Percentiles rank a stretch among this genome's conserved stretches.
phyloP scores from a whole-genome alignment of 768 basidiomycete species.

The Phallus indusiatus region DNA sequence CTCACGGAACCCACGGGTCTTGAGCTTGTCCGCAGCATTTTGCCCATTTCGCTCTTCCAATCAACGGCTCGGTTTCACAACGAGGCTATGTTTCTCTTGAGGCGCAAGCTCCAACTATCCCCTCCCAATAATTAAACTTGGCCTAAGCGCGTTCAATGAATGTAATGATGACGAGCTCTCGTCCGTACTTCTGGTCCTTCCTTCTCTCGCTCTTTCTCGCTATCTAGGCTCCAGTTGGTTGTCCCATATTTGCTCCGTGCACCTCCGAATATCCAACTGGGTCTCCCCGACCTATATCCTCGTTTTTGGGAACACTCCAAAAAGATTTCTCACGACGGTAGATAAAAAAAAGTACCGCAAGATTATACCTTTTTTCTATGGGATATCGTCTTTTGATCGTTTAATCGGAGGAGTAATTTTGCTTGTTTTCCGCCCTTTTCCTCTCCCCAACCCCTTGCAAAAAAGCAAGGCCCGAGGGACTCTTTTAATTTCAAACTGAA shows the following conservation, averaged over 20 bases:
- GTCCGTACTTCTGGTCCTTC: neutral
- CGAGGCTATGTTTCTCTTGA: neutral
- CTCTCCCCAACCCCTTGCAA: neutral
- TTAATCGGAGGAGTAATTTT: neutral
- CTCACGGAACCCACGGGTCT: conserved; percentile 3
- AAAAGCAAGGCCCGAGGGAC: neutral
- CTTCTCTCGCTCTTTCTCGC: neutral
- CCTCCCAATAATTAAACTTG: neutral
- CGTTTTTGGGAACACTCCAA: neutral
- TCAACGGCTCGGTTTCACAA: neutral
- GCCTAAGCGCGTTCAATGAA: neutral
- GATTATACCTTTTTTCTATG: neutral
- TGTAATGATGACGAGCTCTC: neutral
- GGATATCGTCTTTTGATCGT: neutral
- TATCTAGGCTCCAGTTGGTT: neutral
- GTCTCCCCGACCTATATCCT: conserved; percentile 5
- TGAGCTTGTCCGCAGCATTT: neutral
- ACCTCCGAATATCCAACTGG: conserved; percentile 1
- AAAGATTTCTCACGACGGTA: neutral
- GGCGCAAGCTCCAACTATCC: neutral
- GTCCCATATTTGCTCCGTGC: neutral
- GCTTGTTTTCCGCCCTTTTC: neutral
- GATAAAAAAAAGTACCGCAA: neutral
- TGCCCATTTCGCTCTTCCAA: neutral
- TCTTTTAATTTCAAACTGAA: neutral